phyloP scores from a whole-genome alignment of 2,329 filamentous ascomycete species.

The Coniochaeta pulveracea region DNA sequence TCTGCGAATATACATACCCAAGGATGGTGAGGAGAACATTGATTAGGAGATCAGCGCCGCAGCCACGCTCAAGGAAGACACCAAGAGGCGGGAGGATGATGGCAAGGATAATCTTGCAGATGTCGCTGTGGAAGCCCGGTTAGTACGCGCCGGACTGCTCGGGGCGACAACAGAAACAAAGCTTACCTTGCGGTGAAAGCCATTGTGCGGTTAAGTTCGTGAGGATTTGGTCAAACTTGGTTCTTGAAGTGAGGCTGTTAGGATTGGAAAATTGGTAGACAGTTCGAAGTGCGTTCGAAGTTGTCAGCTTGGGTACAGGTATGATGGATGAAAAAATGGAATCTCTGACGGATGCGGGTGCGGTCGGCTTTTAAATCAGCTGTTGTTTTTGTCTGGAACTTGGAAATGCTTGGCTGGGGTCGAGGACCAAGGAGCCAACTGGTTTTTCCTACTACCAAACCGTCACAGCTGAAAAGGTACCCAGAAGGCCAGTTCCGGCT shows the following conservation, averaged over 20 bases:
- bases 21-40: slow-evolving; percentile 82
- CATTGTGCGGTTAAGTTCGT: slow-evolving; percentile 29
- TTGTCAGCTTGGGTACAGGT: too few relatives aligned
- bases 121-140: slow-evolving; percentile 25
- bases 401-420: not conserved
- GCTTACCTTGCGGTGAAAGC: slow-evolving; percentile 48
- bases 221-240: too few relatives aligned
- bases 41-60: slow-evolving; percentile 78
- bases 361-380: too few relatives aligned
- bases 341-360: too few relatives aligned
- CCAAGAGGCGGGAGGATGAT: slow-evolving; percentile 81
- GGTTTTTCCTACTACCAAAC: too few relatives aligned
- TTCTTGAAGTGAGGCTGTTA: too few relatives aligned
- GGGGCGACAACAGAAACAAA: slow-evolving; percentile 1
- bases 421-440: not conserved
- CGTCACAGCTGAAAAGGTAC: too few relatives aligned
- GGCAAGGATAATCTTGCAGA: slow-evolving; percentile 69
- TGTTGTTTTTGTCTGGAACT: too few relatives aligned
- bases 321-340: too few relatives aligned
- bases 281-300: too few relatives aligned
- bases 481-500: too few relatives aligned
- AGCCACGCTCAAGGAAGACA: slow-evolving; percentile 90
- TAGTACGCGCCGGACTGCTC: not conserved
- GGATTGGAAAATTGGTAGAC: too few relatives aligned
- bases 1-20: slow-evolving; percentile 26